Percentiles rank a stretch among this genome's conserved stretches.
These are phyloP conservation scores for Capronia americana DNA, from an alignment of 2,329 filamentous ascomycete genomes.

Conservation along the genomic window DNA sequence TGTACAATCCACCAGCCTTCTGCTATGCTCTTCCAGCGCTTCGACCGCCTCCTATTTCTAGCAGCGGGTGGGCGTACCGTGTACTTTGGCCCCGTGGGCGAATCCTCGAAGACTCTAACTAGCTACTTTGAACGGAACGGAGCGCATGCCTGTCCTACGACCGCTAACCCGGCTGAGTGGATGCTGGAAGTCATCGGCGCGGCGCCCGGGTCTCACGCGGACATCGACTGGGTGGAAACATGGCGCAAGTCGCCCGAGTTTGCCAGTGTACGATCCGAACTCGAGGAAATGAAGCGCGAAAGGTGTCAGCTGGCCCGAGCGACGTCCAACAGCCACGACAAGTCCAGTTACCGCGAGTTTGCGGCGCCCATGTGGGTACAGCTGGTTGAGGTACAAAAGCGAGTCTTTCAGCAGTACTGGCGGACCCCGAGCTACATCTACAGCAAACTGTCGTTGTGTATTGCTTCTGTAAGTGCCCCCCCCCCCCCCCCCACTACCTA, in stretches of 20 bases:
- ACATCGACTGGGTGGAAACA: conserved; percentile 69
- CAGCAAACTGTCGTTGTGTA: conserved; percentile 74
- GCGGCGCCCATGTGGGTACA: conserved; percentile 76
- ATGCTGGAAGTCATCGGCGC: conserved; percentile 69
- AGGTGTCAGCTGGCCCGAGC: conserved; percentile 49
- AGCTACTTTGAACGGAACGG: conserved; percentile 71
- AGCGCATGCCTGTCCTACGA: conserved; percentile 62
- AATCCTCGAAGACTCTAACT: conserved; percentile 63
- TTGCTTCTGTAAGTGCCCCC: conserved; percentile 50
- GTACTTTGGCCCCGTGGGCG: conserved; percentile 72
- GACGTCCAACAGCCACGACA: conserved; percentile 49
- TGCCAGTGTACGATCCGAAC: conserved; percentile 59
- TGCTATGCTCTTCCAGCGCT: conserved; percentile 91
- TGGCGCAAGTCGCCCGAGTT: conserved; percentile 68
- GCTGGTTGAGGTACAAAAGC: conserved; percentile 69
- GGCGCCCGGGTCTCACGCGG: conserved; percentile 67
- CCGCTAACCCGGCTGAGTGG: conserved; percentile 77
- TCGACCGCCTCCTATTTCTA: conserved; percentile 69
- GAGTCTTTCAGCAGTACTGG: conserved; percentile 92
- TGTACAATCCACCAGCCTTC: conserved; percentile 98
- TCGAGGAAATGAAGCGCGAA: conserved; percentile 62
- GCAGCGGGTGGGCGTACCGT: conserved; percentile 70
- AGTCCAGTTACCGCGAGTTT: conserved; percentile 74
- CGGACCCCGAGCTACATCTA: conserved; percentile 88
- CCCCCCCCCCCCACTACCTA: not conserved